Evolutionary conservation across 2,329 filamentous ascomycete species (phyloP).

Genomic region (Neofusicoccum sp.): DNA sequence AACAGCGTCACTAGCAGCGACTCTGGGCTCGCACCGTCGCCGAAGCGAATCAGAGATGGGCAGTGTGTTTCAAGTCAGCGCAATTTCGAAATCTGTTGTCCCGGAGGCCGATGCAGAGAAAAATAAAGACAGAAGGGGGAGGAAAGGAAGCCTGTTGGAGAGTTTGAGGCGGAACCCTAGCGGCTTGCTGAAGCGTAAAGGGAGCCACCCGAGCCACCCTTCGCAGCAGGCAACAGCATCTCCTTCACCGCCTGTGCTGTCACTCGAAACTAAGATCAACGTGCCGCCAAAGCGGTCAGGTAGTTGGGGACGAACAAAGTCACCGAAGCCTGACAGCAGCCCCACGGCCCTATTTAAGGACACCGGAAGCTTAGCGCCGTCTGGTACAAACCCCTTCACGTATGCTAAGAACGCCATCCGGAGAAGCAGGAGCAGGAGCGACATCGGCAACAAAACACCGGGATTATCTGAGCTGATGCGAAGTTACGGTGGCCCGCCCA

Average conservation of each 20-base stretch:
- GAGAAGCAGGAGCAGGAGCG: constrained; percentile 58
- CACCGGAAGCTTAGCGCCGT: constrained; percentile 30
- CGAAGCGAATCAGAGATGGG: constrained; percentile 64
- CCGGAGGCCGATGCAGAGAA: constrained; percentile 33
- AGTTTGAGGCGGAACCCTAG: constrained; percentile 43
- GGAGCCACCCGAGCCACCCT: constrained; percentile 30
- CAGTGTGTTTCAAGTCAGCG: constrained; percentile 57
- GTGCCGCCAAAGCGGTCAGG: constrained; percentile 33
- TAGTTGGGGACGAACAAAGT: constrained; percentile 43
- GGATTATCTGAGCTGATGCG: constrained; percentile 56
- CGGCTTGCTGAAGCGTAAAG: constrained; percentile 46
- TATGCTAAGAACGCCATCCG: constrained; percentile 45
- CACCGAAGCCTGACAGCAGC: constrained; percentile 40
- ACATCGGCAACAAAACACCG: constrained; percentile 46
- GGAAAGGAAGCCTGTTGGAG: constrained; percentile 56
- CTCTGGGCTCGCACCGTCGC: constrained; percentile 65
- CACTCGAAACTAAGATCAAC: constrained; percentile 8
- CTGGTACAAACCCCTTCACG: constrained; percentile 31
- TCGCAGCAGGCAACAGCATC: constrained; percentile 23
- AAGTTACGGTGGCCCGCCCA: constrained; percentile 57
- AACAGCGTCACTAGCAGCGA: constrained; percentile 59
- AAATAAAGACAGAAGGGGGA: constrained; percentile 39
- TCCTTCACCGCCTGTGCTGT: neutral
- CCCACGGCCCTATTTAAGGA: constrained; percentile 24
- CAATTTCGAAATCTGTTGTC: constrained; percentile 61